phyloP scores from a whole-genome alignment of 441 rosid genomes.

The Mallotus repandus region DNA sequence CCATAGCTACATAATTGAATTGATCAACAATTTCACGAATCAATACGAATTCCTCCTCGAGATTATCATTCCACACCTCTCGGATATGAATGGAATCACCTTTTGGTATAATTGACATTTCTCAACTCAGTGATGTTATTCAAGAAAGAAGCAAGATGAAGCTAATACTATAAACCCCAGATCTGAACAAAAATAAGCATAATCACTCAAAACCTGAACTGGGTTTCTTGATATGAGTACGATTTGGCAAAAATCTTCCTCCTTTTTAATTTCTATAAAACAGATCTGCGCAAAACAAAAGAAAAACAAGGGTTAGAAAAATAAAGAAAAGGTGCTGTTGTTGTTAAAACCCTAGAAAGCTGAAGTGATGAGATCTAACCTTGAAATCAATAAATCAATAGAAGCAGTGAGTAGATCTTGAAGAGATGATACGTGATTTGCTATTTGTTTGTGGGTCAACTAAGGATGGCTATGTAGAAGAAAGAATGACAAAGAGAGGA shows the following conservation, averaged over 20 bases:
- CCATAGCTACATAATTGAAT: slow-evolving; percentile 69
- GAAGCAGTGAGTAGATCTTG: slow-evolving; percentile 33
- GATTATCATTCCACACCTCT: slow-evolving; percentile 72
- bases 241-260: background rate
- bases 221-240: background rate
- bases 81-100: slow-evolving; percentile 54
- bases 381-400: slow-evolving; percentile 28
- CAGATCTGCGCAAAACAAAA: slow-evolving; percentile 33
- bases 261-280: background rate
- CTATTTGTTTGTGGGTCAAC: slow-evolving; percentile 25
- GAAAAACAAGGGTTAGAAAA: slow-evolving; percentile 14
- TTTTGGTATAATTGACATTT: slow-evolving; percentile 41
- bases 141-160: slow-evolving; percentile 4
- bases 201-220: slow-evolving; percentile 31
- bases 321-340: background rate
- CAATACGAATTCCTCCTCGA: slow-evolving; percentile 51
- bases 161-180: slow-evolving; percentile 45
- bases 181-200: slow-evolving; percentile 46
- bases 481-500: background rate
- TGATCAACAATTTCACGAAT: slow-evolving; percentile 56
- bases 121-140: slow-evolving; percentile 19
- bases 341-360: slow-evolving; percentile 11
- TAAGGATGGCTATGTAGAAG: background rate
- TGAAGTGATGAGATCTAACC: slow-evolving; percentile 44
- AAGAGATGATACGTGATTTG: slow-evolving; percentile 9